Conservation (phyloP, 306 rosid species). For the Castanea crenata region DNA sequence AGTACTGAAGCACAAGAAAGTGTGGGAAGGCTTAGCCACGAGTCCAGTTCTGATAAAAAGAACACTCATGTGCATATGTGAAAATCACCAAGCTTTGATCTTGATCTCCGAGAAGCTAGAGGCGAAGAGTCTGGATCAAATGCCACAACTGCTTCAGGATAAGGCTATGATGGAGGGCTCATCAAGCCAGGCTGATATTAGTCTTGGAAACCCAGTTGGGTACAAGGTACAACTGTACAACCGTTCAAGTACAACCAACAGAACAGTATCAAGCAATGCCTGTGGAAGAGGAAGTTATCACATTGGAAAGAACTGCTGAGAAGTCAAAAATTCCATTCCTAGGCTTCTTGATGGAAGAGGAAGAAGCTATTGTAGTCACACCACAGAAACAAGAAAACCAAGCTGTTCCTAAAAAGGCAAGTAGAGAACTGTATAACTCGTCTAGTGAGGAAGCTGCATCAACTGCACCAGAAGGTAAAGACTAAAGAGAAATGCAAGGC, state of each 20-base stretch:
- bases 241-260: constrained; percentile 13
- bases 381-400: constrained; percentile 30
- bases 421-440: constrained; percentile 8
- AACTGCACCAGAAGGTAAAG: constrained; percentile 38
- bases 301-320: constrained; percentile 62
- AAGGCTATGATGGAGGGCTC: constrained; percentile 33
- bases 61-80: constrained; percentile 41
- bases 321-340: constrained; percentile 46
- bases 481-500: constrained; percentile 44
- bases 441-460: constrained; percentile 29
- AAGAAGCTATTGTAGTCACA: constrained; percentile 42
- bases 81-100: constrained; percentile 81
- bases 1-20: constrained; percentile 46
- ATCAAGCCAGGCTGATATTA: constrained; percentile 23
- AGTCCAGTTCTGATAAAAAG: constrained; percentile 57
- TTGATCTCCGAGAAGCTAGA: constrained; percentile 52
- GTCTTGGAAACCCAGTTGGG: constrained; percentile 26
- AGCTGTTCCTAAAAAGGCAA: constrained; percentile 16
- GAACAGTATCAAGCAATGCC: constrained; percentile 26
- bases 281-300: constrained; percentile 56
- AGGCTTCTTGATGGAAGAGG: constrained; percentile 51
- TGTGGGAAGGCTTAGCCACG: constrained; percentile 56
- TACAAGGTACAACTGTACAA: too few species aligned
- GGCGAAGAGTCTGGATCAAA: constrained; percentile 51
- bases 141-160: constrained; percentile 48